Evolutionary conservation across 306 rosid genomes (phyloP).

Genomic region (Morella rubra): DNA sequence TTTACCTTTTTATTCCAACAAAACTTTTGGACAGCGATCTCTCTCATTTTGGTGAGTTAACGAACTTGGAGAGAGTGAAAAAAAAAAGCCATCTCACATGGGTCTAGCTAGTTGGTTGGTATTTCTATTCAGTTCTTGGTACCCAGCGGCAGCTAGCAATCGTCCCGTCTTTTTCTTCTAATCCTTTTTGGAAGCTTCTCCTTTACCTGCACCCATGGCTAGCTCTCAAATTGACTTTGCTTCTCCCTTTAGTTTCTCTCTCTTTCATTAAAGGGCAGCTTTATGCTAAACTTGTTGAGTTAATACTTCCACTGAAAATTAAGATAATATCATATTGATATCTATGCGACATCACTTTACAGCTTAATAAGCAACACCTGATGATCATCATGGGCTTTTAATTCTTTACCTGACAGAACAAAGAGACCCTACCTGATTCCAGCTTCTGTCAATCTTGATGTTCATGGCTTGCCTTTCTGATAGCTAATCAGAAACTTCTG

Average conservation of each 20-base stretch:
- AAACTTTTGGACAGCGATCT: conserved; percentile 14
- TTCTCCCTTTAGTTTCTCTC: background rate
- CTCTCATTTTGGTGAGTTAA: conserved; percentile 1
- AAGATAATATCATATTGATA: background rate
- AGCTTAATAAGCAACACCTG: conserved; percentile 22
- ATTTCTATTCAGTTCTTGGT: conserved; percentile 60
- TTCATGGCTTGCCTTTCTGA: conserved; percentile 48
- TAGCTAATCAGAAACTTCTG: conserved; percentile 23
- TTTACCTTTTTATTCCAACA: conserved; percentile 30
- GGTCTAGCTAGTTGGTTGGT: conserved; percentile 40
- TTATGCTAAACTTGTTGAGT: conserved; percentile 37
- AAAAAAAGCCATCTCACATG: conserved; percentile 29
- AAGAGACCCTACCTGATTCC: conserved; percentile 27
- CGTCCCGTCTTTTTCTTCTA: conserved; percentile 27
- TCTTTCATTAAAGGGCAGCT: background rate
- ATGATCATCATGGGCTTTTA: background rate
- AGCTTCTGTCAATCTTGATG: conserved; percentile 35
- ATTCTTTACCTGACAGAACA: conserved; percentile 38
- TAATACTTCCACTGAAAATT: conserved; percentile 11
- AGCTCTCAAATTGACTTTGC: conserved; percentile 29
- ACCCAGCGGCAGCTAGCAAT: conserved; percentile 34
- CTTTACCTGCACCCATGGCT: conserved; percentile 38
- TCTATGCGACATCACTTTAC: conserved; percentile 33
- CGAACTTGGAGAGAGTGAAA: conserved; percentile 21
- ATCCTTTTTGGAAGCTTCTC: conserved; percentile 33